phyloP scores from a whole-genome alignment of 2,329 filamentous ascomycete species.

The Fusarium annulatum region DNA sequence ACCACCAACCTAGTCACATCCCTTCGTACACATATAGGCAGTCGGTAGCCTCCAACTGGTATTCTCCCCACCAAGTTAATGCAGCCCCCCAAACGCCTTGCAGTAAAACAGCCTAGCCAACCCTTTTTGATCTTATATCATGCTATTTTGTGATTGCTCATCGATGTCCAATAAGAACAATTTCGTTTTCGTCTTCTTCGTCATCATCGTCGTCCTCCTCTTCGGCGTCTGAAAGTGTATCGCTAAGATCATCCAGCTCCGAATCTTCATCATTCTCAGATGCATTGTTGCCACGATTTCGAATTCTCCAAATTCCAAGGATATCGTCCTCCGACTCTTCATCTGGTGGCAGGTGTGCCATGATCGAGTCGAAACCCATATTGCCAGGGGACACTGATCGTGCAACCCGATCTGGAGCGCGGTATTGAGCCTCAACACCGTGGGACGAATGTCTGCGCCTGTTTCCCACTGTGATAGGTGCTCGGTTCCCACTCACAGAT shows the following conservation, averaged over 20 bases:
- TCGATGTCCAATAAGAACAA: slow-evolving; percentile 62
- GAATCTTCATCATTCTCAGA: slow-evolving; percentile 61
- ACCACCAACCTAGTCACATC: slow-evolving; percentile 12
- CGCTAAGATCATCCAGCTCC: slow-evolving; percentile 56
- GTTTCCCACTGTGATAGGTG: slow-evolving; percentile 34
- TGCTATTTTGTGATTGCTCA: slow-evolving; percentile 43
- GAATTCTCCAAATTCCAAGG: slow-evolving; percentile 66
- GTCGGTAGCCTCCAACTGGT: slow-evolving; percentile 18
- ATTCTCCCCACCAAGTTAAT: slow-evolving; percentile 27
- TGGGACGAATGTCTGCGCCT: slow-evolving; percentile 56
- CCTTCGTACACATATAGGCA: slow-evolving; percentile 19
- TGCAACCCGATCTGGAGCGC: slow-evolving; percentile 55
- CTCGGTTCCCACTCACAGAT: slow-evolving; percentile 24
- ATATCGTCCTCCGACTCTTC: slow-evolving; percentile 67
- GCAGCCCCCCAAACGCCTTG: slow-evolving; percentile 39
- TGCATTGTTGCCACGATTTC: slow-evolving; percentile 60
- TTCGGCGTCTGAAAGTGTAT: slow-evolving; percentile 55
- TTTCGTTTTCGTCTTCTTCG: slow-evolving; percentile 63
- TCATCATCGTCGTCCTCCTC: slow-evolving; percentile 63
- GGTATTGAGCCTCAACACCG: slow-evolving; percentile 48
- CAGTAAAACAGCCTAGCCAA: slow-evolving; percentile 24
- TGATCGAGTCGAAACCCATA: slow-evolving; percentile 42
- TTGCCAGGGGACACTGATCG: slow-evolving; percentile 58
- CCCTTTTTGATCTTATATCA: slow-evolving; percentile 11
- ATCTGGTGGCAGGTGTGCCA: slow-evolving; percentile 46